Conservation (phyloP, 2,329 filamentous ascomycete species). For the Xylariaceae sp. region DNA sequence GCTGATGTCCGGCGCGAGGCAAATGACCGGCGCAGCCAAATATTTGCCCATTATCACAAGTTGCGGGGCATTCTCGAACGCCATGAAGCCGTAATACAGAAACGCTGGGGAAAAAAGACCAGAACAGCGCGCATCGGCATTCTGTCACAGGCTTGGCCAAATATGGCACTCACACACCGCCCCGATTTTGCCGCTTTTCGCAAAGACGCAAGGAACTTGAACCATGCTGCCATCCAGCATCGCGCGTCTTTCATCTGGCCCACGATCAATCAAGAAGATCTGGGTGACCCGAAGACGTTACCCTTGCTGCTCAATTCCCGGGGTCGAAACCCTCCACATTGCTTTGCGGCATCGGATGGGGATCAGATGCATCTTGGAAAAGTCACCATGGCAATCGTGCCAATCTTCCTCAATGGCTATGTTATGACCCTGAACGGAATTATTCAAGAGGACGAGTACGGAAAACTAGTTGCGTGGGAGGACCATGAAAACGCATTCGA, state of each 20-base stretch:
- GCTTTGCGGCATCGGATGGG: conserved; percentile 47
- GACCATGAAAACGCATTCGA: conserved; percentile 37
- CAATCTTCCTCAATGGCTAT: conserved; percentile 30
- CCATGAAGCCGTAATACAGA: conserved; percentile 50
- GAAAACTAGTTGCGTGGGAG: conserved; percentile 34
- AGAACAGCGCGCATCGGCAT: conserved; percentile 43
- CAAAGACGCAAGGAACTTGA: conserved; percentile 19
- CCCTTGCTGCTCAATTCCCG: conserved; percentile 52
- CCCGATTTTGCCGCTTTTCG: conserved; percentile 47
- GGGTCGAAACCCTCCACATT: conserved; percentile 43
- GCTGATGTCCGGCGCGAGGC: conserved; percentile 12
- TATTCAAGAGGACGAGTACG: conserved; percentile 32
- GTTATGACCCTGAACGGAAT: conserved; percentile 36
- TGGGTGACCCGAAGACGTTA: conserved; percentile 42
- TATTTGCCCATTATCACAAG: conserved; percentile 35
- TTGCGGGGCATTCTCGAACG: conserved; percentile 43
- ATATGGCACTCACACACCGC: conserved; percentile 48
- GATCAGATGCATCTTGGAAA: conserved; percentile 31
- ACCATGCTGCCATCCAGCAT: conserved; percentile 19
- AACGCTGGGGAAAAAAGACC: conserved; percentile 55
- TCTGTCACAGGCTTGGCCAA: conserved; percentile 47
- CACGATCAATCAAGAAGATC: conserved; percentile 57
- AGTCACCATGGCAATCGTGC: conserved; percentile 23
- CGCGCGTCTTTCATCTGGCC: conserved; percentile 47
- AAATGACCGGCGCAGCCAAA: conserved; percentile 14